Conservation (phyloP, 768 basidiomycete species). For the Rhodosporidiobolus sp. region DNA sequence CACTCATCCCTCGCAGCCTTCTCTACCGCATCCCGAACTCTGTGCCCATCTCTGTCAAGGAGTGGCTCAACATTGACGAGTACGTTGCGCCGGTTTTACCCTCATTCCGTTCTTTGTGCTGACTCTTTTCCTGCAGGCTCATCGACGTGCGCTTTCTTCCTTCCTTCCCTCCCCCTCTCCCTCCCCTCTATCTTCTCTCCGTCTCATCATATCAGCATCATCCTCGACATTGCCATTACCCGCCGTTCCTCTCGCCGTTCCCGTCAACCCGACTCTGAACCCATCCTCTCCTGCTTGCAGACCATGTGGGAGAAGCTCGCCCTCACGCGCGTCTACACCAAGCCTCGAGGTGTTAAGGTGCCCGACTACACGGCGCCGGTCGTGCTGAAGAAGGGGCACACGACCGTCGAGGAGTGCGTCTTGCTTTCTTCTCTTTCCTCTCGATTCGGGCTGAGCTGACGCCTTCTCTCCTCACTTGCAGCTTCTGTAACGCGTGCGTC, state of each 20-base stretch:
- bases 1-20: conserved; percentile 47
- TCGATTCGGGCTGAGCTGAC: not conserved
- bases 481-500: conserved; percentile 84
- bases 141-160: not conserved
- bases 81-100: conserved; percentile 62
- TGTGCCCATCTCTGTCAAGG: conserved; percentile 86
- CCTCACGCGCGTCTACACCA: conserved; percentile 90
- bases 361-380: conserved; percentile 92
- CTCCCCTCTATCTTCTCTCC: not conserved
- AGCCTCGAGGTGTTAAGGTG: conserved; percentile 73
- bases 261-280: not conserved
- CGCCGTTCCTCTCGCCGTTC: not conserved
- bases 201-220: not conserved
- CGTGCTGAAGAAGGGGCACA: conserved; percentile 58
- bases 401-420: conserved; percentile 58
- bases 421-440: not conserved
- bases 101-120: not conserved
- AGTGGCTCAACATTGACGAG: conserved; percentile 98
- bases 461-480: too few species aligned
- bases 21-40: conserved; percentile 88
- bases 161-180: not conserved
- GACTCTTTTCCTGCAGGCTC: not conserved
- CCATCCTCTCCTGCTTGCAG: conserved; percentile 1
- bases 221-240: not conserved
- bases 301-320: conserved; percentile 91